phyloP scores from a whole-genome alignment of 2,329 filamentous ascomycete genomes.

The Ophiostoma ulmi region DNA sequence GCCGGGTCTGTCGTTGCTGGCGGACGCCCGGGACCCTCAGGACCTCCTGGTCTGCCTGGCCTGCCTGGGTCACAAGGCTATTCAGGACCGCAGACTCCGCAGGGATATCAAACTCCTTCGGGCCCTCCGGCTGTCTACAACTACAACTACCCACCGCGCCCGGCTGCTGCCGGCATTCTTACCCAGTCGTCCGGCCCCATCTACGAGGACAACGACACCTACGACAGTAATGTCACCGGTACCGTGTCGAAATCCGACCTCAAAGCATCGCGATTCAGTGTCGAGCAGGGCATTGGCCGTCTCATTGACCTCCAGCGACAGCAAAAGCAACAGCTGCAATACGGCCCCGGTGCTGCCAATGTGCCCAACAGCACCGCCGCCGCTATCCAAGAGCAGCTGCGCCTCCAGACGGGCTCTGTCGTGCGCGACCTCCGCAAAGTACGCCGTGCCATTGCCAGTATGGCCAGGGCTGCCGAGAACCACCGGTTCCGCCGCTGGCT shows the following conservation, averaged over 20 bases:
- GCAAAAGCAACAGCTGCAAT: conserved; percentile 29
- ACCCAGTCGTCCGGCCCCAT: conserved; percentile 28
- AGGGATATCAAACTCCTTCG: not conserved
- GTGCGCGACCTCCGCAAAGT: conserved; percentile 43
- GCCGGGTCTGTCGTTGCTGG: conserved; percentile 22
- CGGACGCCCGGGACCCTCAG: not conserved
- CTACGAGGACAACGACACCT: conserved; percentile 10
- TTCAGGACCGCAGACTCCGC: not conserved
- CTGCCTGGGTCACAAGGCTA: not conserved
- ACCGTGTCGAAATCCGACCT: conserved; percentile 26
- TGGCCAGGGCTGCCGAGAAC: conserved; percentile 43
- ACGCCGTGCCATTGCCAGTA: conserved; percentile 40
- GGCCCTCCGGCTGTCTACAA: not conserved
- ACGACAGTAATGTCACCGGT: not conserved
- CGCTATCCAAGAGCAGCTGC: conserved; percentile 42
- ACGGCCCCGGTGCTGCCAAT: conserved; percentile 28
- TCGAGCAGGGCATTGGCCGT: conserved; percentile 36
- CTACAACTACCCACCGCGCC: conserved; percentile 8
- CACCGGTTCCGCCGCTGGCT: conserved; percentile 51
- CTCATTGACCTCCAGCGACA: conserved; percentile 35
- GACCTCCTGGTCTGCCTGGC: not conserved
- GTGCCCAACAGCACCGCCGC: conserved; percentile 33
- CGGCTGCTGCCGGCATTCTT: conserved; percentile 17
- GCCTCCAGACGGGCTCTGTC: conserved; percentile 41
- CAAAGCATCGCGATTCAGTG: conserved; percentile 25